These are phyloP conservation scores for Alternaria conjuncta DNA, from an alignment of 2,329 filamentous ascomycete species.

Conservation along the genomic window DNA sequence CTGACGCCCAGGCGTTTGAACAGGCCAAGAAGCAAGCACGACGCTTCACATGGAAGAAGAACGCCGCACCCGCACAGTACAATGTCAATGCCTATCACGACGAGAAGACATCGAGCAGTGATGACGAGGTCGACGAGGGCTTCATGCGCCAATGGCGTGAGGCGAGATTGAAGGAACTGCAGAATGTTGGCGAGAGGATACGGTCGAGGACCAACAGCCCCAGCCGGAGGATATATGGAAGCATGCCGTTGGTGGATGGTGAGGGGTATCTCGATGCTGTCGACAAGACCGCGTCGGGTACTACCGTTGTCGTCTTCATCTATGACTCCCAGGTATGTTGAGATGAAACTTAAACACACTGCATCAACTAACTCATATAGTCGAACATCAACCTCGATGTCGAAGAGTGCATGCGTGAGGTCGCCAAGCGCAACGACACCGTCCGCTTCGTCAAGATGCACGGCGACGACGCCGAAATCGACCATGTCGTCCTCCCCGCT, in stretches of 20 bases:
- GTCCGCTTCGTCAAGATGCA: constrained; percentile 91
- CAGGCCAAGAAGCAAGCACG: constrained; percentile 58
- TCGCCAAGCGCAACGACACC: constrained; percentile 62
- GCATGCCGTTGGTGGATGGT: constrained; percentile 83
- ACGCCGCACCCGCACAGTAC: constrained; percentile 22
- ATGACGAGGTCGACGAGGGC: constrained; percentile 73
- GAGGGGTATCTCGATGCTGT: constrained; percentile 94
- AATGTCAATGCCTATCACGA: constrained; percentile 55
- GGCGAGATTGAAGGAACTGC: constrained; percentile 76
- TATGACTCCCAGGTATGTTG: constrained; percentile 47
- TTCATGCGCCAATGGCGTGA: constrained; percentile 89
- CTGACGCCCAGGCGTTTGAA: constrained; percentile 80
- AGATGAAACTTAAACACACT: background rate
- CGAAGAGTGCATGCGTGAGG: constrained; percentile 65
- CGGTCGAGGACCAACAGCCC: constrained; percentile 73
- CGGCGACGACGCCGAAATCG: constrained; percentile 92
- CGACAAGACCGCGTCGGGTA: constrained; percentile 82
- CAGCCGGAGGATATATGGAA: constrained; percentile 78
- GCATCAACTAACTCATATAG: constrained; percentile 52
- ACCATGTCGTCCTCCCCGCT: constrained; percentile 61
- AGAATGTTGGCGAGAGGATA: constrained; percentile 65
- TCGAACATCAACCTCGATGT: constrained; percentile 80
- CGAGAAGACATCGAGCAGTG: constrained; percentile 50
- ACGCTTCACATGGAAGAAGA: constrained; percentile 45
- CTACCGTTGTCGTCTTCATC: constrained; percentile 81